phyloP scores from a whole-genome alignment of 1,139 yeast genomes.

The Scheffersomyces insectosa region DNA sequence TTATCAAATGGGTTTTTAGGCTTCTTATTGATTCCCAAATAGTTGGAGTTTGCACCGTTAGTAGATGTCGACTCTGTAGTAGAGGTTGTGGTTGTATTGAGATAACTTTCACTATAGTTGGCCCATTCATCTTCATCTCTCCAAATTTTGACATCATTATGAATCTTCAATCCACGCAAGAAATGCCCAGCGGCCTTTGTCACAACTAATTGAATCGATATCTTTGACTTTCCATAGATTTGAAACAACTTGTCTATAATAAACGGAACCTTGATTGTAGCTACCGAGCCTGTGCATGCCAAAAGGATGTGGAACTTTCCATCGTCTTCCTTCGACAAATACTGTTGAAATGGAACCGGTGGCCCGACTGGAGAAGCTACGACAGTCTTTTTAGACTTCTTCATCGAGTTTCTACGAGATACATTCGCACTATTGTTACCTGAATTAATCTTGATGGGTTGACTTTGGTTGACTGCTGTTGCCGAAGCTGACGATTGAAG shows the following conservation, averaged over 20 bases:
- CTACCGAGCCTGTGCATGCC: slow-evolving; percentile 96
- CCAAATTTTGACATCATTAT: slow-evolving; percentile 87
- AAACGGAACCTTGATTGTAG: slow-evolving; percentile 87
- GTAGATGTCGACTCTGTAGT: slow-evolving; percentile 6
- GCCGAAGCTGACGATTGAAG: slow-evolving; percentile 9
- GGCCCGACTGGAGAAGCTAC: slow-evolving; percentile 64
- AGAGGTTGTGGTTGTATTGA: slow-evolving; percentile 10
- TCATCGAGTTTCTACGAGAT: slow-evolving; percentile 10
- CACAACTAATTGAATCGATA: slow-evolving; percentile 82
- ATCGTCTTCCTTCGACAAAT: slow-evolving; percentile 70
- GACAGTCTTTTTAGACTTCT: slow-evolving; percentile 24
- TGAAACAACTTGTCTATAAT: slow-evolving; percentile 81
- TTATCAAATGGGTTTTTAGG: slow-evolving; percentile 43
- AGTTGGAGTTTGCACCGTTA: slow-evolving; percentile 1
- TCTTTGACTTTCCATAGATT: slow-evolving; percentile 66
- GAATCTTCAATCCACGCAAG: slow-evolving; percentile 72
- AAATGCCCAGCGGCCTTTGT: slow-evolving; percentile 86
- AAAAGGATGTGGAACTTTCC: slow-evolving; percentile 81
- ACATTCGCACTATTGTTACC: slow-evolving; percentile 1
- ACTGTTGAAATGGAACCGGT: slow-evolving; percentile 73
- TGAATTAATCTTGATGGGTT: slow-evolving; percentile 7
- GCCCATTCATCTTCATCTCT: slow-evolving; percentile 92
- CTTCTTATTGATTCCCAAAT: slow-evolving; percentile 19
- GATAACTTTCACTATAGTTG: slow-evolving; percentile 42
- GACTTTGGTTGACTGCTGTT: slow-evolving; percentile 2